Evolutionary conservation across 805 yeast species (phyloP).

Genomic region (Starmerella powellii): DNA sequence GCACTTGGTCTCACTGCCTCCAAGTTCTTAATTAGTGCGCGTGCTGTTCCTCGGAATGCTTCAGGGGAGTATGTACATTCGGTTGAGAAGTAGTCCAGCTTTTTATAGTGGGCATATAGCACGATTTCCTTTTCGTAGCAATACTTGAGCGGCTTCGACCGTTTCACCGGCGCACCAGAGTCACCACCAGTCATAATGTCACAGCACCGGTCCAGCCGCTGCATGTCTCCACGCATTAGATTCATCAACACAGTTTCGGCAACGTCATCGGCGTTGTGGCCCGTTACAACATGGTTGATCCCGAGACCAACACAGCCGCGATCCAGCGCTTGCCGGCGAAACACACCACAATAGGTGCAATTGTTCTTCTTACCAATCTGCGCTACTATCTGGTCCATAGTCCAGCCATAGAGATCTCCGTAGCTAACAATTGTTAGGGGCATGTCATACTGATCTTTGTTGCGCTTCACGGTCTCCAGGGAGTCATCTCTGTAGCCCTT

Average conservation of each 20-base stretch:
- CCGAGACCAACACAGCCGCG: constrained; percentile 84
- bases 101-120: constrained; percentile 89
- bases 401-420: constrained; percentile 86
- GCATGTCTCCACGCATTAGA: constrained; percentile 87
- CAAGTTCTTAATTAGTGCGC: constrained; percentile 78
- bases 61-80: constrained; percentile 98
- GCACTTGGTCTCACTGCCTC: constrained; percentile 87
- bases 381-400: constrained; percentile 94
- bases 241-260: constrained; percentile 98
- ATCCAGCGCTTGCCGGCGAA: constrained; percentile 91
- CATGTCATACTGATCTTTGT: constrained; percentile 71
- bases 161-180: constrained; percentile 59
- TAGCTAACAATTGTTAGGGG: constrained; percentile 75
- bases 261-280: constrained; percentile 98
- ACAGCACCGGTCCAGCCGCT: constrained; percentile 79
- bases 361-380: constrained; percentile 88
- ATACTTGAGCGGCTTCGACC: constrained; percentile 93
- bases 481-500: constrained; percentile 96
- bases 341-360: constrained; percentile 96
- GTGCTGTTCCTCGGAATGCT: constrained; percentile 94
- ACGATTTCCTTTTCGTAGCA: constrained; percentile 96
- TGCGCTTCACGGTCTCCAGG: constrained; percentile 88
- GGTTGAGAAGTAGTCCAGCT: constrained; percentile 88
- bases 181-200: constrained; percentile 65
- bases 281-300: constrained; percentile 86